phyloP scores from a whole-genome alignment of 1,139 yeast species.

The Scheffersomyces cryptocercus region DNA sequence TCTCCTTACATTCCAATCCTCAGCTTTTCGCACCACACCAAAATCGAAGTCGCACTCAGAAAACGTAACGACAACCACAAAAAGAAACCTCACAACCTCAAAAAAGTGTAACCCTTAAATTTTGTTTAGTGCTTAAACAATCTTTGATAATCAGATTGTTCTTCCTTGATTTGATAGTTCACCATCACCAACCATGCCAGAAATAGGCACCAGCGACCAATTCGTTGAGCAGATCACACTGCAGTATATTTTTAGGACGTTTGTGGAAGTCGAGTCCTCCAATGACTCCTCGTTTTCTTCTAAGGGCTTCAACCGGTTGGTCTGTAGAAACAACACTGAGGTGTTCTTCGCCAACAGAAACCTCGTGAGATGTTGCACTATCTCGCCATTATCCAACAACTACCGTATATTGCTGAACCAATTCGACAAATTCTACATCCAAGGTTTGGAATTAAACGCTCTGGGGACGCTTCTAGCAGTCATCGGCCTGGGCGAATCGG shows the following conservation, averaged over 20 bases:
- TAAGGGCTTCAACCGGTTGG: slow-evolving; percentile 5
- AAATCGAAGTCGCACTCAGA: no score
- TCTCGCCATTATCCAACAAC: slow-evolving; percentile 21
- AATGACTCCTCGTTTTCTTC: not conserved
- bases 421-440: slow-evolving; percentile 18
- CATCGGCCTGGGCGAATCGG: slow-evolving; percentile 22
- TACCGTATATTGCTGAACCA: slow-evolving; percentile 18
- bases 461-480: slow-evolving; percentile 35
- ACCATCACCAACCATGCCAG: no score
- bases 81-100: no score
- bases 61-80: no score
- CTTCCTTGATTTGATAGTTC: no score
- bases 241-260: slow-evolving; percentile 6
- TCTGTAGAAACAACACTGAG: slow-evolving; percentile 25
- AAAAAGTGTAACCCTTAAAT: no score
- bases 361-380: slow-evolving; percentile 29
- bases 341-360: slow-evolving; percentile 32
- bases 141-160: no score
- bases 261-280: not conserved
- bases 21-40: no score
- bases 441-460: slow-evolving; percentile 26
- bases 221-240: slow-evolving; percentile 3
- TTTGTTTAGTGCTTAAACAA: no score
- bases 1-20: no score
- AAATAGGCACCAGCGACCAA: no score